A percentile compares a stretch with the other conserved stretches of the same genome.
These are phyloP conservation scores for Didymella pinodella DNA, from an alignment of 2,329 filamentous ascomycete genomes.

Conservation along the genomic window DNA sequence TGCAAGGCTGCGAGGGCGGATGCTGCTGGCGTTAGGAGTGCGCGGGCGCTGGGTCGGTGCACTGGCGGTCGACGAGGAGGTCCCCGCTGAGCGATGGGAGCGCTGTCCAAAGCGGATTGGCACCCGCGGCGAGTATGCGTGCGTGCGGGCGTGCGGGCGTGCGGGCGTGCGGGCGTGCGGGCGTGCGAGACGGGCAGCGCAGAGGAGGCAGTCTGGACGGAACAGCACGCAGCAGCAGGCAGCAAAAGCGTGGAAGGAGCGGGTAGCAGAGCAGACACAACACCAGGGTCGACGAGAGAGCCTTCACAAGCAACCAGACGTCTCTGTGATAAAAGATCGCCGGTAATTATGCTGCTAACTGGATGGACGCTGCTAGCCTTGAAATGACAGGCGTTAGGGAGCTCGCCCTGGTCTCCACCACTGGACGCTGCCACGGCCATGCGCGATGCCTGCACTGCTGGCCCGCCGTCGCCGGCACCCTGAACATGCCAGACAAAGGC, in stretches of 20 bases:
- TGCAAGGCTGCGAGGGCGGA: slow-evolving; percentile 3
- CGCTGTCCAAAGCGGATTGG: slow-evolving; percentile 9
- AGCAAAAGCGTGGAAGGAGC: slow-evolving; percentile 2
- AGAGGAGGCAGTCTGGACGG: background rate
- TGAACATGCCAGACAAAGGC: slow-evolving; percentile 10
- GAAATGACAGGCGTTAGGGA: slow-evolving; percentile 19
- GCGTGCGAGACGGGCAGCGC: background rate
- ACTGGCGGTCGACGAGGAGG: slow-evolving; percentile 24
- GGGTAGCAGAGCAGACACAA: background rate
- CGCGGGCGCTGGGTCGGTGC: slow-evolving; percentile 18
- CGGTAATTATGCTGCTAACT: slow-evolving; percentile 7
- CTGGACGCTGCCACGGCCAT: slow-evolving; percentile 9
- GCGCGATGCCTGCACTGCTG: background rate
- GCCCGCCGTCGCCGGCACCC: slow-evolving; percentile 1
- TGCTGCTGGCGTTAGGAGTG: background rate
- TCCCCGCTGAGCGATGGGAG: slow-evolving; percentile 20
- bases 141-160: background rate
- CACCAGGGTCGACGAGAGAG: slow-evolving; percentile 4
- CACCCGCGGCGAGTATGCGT: slow-evolving; percentile 4
- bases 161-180: background rate
- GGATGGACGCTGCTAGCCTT: slow-evolving; percentile 12
- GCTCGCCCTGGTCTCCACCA: slow-evolving; percentile 14
- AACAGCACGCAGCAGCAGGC: slow-evolving; percentile 3
- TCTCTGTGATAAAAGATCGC: slow-evolving; percentile 19
- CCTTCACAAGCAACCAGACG: slow-evolving; percentile 7